Evolutionary conservation across 2,329 filamentous ascomycete genomes (phyloP).

Genomic region (Triangularia setosa): DNA sequence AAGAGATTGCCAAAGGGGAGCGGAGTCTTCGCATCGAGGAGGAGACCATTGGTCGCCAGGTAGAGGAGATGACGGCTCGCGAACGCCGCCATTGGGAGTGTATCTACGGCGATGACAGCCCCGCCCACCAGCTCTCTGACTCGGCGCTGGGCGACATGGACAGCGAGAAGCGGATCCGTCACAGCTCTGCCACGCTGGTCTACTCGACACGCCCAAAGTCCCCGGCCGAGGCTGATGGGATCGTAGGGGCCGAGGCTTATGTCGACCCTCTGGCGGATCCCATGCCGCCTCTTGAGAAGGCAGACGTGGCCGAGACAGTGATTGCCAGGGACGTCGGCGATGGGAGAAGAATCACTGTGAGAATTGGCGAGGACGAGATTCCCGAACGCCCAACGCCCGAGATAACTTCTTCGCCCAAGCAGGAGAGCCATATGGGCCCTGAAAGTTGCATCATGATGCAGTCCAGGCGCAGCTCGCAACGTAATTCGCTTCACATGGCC

Average conservation of each 20-base stretch:
- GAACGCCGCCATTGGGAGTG: slow-evolving; percentile 73
- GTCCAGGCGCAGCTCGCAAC: slow-evolving; percentile 16
- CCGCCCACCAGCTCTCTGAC: slow-evolving; percentile 36
- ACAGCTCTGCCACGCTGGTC: slow-evolving; percentile 29
- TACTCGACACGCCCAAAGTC: slow-evolving; percentile 33
- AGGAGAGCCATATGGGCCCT: not conserved
- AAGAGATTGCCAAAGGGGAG: slow-evolving; percentile 47
- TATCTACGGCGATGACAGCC: slow-evolving; percentile 59
- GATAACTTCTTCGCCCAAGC: not conserved
- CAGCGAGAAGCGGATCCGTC: slow-evolving; percentile 41
- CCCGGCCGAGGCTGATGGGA: slow-evolving; percentile 37
- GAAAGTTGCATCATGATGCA: slow-evolving; percentile 23
- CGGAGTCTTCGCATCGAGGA: slow-evolving; percentile 61
- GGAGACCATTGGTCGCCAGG: slow-evolving; percentile 62
- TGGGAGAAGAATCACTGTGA: slow-evolving; percentile 48
- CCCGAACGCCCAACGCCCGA: slow-evolving; percentile 27
- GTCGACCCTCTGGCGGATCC: slow-evolving; percentile 29
- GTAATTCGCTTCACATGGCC: slow-evolving; percentile 5
- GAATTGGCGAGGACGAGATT: slow-evolving; percentile 48
- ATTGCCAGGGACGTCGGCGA: slow-evolving; percentile 40
- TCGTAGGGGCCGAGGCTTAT: slow-evolving; percentile 51
- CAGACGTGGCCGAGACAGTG: slow-evolving; percentile 39
- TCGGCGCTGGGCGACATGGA: slow-evolving; percentile 50
- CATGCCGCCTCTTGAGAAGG: slow-evolving; percentile 32
- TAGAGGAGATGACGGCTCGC: slow-evolving; percentile 58